A percentile compares a stretch with the other conserved stretches of the same genome.
Evolutionary conservation across 768 basidiomycete genomes (phyloP).

Genomic region (Kwoniella sp.): DNA sequence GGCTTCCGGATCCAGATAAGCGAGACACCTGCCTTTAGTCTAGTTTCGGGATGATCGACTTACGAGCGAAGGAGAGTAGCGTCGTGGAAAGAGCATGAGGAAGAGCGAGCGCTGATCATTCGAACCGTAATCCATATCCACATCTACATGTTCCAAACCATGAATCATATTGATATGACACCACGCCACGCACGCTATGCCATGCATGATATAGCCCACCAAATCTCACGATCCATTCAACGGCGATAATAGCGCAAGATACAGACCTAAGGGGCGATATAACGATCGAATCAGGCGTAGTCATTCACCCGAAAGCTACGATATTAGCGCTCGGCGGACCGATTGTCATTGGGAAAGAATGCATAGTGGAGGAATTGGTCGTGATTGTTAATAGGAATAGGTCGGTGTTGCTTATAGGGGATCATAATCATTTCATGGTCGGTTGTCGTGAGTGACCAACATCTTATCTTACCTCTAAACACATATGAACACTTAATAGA

Average conservation of each 20-base stretch:
- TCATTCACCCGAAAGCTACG: conserved; percentile 91
- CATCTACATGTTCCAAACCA: no score
- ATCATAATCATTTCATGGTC: conserved; percentile 92
- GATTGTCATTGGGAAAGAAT: conserved; percentile 82
- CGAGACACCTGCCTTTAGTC: no score
- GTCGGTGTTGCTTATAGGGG: conserved; percentile 88
- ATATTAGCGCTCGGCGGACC: conserved; percentile 89
- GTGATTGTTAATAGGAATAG: conserved; percentile 83
- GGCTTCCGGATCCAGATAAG: no score
- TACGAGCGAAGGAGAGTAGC: no score
- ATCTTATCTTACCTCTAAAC: no score
- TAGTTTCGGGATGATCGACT: no score
- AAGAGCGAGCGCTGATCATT: no score
- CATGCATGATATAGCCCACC: no score
- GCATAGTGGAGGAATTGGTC: conserved; percentile 87
- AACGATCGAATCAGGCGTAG: conserved; percentile 82
- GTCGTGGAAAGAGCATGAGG: not conserved
- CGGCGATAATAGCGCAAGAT: conserved; percentile 87
- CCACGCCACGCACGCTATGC: no score
- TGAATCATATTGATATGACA: no score
- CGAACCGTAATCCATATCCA: no score
- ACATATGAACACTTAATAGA: no score
- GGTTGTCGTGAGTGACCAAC: conserved; percentile 87
- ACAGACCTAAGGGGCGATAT: conserved; percentile 86
- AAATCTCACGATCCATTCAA: conserved; percentile 86